phyloP scores from a whole-genome alignment of 371 early-diverging fungal species.

The Fennellomyces sp. region DNA sequence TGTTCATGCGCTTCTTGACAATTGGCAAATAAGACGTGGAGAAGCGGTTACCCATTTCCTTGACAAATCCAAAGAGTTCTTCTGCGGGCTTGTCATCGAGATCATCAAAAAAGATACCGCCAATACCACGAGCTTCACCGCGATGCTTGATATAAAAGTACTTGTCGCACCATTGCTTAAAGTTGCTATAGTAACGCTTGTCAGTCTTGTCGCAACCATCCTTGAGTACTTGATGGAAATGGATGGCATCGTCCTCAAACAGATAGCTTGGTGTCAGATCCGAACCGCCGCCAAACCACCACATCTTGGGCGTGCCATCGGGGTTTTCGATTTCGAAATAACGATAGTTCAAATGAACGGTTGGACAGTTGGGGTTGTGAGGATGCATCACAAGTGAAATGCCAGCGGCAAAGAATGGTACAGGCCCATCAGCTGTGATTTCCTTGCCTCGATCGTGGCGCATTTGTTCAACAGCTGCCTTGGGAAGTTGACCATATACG shows the following conservation, averaged over 20 bases:
- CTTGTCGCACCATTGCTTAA: constrained; percentile 86
- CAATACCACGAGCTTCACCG: constrained; percentile 81
- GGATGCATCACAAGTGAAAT: constrained; percentile 94
- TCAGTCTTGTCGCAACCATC: constrained; percentile 79
- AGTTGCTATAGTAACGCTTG: constrained; percentile 66
- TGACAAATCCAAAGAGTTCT: constrained; percentile 70
- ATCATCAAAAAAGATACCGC: constrained; percentile 91
- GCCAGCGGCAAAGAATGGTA: constrained; percentile 88
- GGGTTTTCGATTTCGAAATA: constrained; percentile 90
- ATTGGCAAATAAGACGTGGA: constrained; percentile 79
- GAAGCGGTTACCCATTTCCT: constrained; percentile 75
- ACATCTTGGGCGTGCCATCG: constrained; percentile 63
- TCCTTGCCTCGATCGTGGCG: constrained; percentile 67
- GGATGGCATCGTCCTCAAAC: constrained; percentile 77
- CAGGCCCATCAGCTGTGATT: constrained; percentile 48
- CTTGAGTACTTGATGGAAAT: constrained; percentile 82
- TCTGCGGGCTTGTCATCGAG: constrained; percentile 70
- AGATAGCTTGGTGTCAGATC: constrained; percentile 85
- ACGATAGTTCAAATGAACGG: constrained; percentile 95
- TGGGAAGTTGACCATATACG: constrained; percentile 76
- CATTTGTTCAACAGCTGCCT: constrained; percentile 81
- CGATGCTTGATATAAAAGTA: constrained; percentile 84
- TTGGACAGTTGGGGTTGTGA: constrained; percentile 94
- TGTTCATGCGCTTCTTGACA: constrained; percentile 66
- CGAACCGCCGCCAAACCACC: constrained; percentile 91